A percentile compares a stretch with the other conserved stretches of the same genome.
These are phyloP conservation scores for Wallacemonas sp. DNA, from an alignment of 208 protist genomes.

Conservation along the genomic window DNA sequence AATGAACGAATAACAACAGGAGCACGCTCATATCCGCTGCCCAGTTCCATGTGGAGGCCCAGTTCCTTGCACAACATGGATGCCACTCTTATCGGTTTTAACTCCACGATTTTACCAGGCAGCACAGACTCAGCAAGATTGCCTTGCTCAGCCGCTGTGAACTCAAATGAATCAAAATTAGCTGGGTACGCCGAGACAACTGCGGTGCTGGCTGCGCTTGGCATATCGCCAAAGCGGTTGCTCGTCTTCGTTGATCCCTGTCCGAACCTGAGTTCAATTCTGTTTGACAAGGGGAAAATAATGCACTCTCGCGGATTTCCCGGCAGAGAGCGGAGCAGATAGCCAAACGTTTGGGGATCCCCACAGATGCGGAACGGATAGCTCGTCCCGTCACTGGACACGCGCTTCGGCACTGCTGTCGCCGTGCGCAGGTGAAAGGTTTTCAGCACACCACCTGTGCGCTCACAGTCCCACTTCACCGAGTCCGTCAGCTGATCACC, in stretches of 20 bases:
- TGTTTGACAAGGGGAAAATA: neutral
- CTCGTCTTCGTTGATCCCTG: neutral
- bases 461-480: conserved; percentile 5
- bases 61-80: conserved; percentile 11
- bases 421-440: conserved; percentile 4
- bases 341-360: neutral
- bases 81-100: conserved; percentile 3
- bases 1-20: conserved; percentile 5
- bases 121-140: neutral
- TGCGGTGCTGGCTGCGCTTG: neutral
- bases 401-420: neutral
- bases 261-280: neutral
- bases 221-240: neutral
- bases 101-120: conserved; percentile 7
- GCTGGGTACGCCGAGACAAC: neutral
- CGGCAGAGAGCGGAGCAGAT: neutral
- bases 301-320: neutral
- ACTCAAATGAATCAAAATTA: conserved; percentile 12
- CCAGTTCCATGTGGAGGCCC: neutral
- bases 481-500: conserved; percentile 3
- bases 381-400: neutral
- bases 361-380: conserved; percentile 1
- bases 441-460: conserved; percentile 1
- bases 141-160: neutral
- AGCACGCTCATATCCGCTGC: conserved; percentile 4